Conservation (phyloP, 208 protist species). For the Trypanosoma theileri region DNA sequence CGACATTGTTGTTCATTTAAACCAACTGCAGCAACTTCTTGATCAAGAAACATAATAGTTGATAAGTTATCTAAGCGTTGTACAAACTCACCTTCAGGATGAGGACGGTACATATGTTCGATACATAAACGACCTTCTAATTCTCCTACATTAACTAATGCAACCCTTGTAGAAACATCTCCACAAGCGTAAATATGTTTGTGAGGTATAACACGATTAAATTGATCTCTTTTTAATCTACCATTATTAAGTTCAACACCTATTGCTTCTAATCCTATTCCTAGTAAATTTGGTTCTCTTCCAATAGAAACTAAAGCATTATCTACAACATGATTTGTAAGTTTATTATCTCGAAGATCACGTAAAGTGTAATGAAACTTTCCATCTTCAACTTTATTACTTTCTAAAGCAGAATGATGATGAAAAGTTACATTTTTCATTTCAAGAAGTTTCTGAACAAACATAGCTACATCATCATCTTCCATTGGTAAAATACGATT, state of each 20-base stretch:
- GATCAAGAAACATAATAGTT: slow-evolving; percentile 93
- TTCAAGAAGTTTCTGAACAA: slow-evolving; percentile 80
- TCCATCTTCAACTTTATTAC: slow-evolving; percentile 61
- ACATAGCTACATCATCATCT: slow-evolving; percentile 84
- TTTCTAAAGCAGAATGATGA: slow-evolving; percentile 76
- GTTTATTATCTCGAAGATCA: slow-evolving; percentile 45
- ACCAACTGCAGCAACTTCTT: slow-evolving; percentile 86
- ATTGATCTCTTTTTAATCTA: slow-evolving; percentile 52
- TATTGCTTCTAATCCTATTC: slow-evolving; percentile 61
- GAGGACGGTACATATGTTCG: slow-evolving; percentile 81
- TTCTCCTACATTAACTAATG: slow-evolving; percentile 88
- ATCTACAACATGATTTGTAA: slow-evolving; percentile 63
- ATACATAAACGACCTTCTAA: slow-evolving; percentile 75
- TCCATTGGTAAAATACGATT: slow-evolving; percentile 86
- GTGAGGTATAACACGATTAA: slow-evolving; percentile 60
- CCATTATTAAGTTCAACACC: slow-evolving; percentile 47
- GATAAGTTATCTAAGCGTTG: slow-evolving; percentile 84
- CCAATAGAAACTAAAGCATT: slow-evolving; percentile 89
- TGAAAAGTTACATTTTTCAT: slow-evolving; percentile 79
- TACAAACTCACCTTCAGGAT: slow-evolving; percentile 67
- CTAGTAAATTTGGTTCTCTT: slow-evolving; percentile 61
- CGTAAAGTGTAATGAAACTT: slow-evolving; percentile 80
- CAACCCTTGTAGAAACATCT: slow-evolving; percentile 71
- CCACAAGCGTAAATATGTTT: slow-evolving; percentile 90
- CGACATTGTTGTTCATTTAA: slow-evolving; percentile 88